phyloP scores from a whole-genome alignment of 2,329 filamentous ascomycete genomes.

The Botrytis medusae region DNA sequence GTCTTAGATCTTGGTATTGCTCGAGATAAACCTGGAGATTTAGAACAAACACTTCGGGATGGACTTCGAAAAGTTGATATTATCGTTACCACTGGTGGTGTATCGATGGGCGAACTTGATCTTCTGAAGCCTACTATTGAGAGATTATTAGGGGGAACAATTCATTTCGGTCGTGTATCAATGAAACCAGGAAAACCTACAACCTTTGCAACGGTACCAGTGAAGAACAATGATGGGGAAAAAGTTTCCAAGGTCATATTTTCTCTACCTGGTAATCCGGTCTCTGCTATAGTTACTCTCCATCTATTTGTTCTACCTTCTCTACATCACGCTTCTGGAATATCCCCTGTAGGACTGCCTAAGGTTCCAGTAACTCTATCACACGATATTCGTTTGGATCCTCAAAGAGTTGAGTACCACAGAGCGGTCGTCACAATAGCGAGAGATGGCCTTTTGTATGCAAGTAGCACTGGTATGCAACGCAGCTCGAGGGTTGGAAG shows the following conservation, averaged over 20 bases:
- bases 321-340: constrained; percentile 73
- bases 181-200: constrained; percentile 99
- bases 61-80: constrained; percentile 75
- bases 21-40: constrained; percentile 66
- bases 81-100: constrained; percentile 88
- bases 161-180: constrained; percentile 91
- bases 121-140: constrained; percentile 96
- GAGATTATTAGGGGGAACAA: constrained; percentile 81
- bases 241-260: constrained; percentile 73
- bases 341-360: constrained; percentile 67
- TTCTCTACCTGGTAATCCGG: constrained; percentile 89
- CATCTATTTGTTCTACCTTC: constrained; percentile 91
- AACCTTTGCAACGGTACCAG: constrained; percentile 86
- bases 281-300: constrained; percentile 87
- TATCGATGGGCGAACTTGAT: constrained; percentile 97
- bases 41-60: constrained; percentile 75
- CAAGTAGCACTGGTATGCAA: constrained; percentile 84
- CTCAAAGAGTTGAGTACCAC: constrained; percentile 82
- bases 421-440: constrained; percentile 71
- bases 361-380: constrained; percentile 68
- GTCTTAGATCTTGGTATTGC: constrained; percentile 85
- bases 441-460: constrained; percentile 67
- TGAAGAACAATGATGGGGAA: constrained; percentile 58
- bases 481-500: constrained; percentile 88
- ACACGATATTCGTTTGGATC: constrained; percentile 73